Conservation (phyloP, 495 filamentous ascomycete genomes). For the Penicillium subrubescens region DNA sequence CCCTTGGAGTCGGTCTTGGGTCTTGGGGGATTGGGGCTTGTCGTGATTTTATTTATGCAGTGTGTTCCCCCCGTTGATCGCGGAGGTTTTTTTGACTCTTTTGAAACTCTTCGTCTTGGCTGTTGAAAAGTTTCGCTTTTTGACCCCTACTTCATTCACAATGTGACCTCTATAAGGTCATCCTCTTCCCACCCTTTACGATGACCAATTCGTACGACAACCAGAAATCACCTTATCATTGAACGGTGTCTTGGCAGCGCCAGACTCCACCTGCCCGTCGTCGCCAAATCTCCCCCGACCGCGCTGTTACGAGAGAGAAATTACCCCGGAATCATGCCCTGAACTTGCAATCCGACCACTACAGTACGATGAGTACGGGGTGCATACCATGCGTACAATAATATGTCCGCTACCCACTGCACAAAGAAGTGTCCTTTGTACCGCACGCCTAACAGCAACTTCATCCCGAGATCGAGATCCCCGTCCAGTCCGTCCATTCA, state of each 20-base stretch:
- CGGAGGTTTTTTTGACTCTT: neutral
- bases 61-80: constrained; percentile 8
- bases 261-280: constrained; percentile 27
- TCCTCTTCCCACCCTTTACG: neutral
- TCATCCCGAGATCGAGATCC: neutral
- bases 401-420: neutral
- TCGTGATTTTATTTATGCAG: constrained; percentile 19
- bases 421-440: neutral
- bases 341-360: neutral
- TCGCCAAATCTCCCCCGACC: constrained; percentile 3
- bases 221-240: constrained; percentile 28
- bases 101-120: neutral
- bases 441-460: neutral
- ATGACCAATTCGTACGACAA: constrained; percentile 29
- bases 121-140: neutral
- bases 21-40: neutral
- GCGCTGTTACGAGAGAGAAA: constrained; percentile 33
- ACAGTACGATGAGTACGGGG: neutral
- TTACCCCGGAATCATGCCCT: constrained; percentile 29
- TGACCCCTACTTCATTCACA: neutral
- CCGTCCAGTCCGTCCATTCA: neutral
- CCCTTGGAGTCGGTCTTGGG: neutral
- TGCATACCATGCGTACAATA: neutral
- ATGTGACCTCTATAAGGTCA: neutral
- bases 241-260: constrained; percentile 20